Evolutionary conservation across 2,329 filamentous ascomycete species (phyloP), one percentile per base, ranked within the genome.

Genomic region (Teratosphaeria gauchensis): DNA sequence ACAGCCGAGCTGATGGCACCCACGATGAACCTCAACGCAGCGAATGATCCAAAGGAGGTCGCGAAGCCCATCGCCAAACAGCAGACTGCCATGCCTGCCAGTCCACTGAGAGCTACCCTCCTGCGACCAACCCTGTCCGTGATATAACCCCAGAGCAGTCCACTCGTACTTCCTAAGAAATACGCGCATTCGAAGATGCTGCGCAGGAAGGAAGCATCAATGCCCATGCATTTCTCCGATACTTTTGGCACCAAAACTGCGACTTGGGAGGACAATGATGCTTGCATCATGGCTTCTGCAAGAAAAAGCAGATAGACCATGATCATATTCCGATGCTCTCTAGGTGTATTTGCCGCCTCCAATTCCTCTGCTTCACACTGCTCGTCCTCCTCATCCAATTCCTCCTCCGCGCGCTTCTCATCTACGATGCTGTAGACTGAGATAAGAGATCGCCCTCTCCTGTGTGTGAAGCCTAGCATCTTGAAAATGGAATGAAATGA

Each of bases 261-360:
- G 46, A 79, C 73, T 59, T 78, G 76, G 14, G 76, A 73, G 54
- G 77, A 75, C 6, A 78, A 71, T 56, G 75, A 77, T n/a, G 77
- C 76, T 30, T 76, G 74, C 74, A 79, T 77, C 64, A 79, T 77
- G 70, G 76, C 76, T 69, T 79, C 77, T 6, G 76, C 76, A n/a
- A 79, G 69, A 58, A 78, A 77, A 30, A 78, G 64, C 30, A 77
- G 65, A 63, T 77, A 78, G 53, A 78, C 75, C 62, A 78, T 68
- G 56, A 67, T 68, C 63, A 77, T 59, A 61, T 78, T 68, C 30
- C 63, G 61, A 31, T 54, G 59, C 54, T 60, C 56, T 48, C 57
- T 56, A 7, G 56, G 54, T 8, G 65, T 28, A 16, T 48, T 4
- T 16, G n/a, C 14, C 6, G 38, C 21, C 38, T 70, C 68, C 53